These are phyloP conservation scores for Calophaca sinica DNA, from an alignment of 306 rosid genomes.

Conservation along the genomic window DNA sequence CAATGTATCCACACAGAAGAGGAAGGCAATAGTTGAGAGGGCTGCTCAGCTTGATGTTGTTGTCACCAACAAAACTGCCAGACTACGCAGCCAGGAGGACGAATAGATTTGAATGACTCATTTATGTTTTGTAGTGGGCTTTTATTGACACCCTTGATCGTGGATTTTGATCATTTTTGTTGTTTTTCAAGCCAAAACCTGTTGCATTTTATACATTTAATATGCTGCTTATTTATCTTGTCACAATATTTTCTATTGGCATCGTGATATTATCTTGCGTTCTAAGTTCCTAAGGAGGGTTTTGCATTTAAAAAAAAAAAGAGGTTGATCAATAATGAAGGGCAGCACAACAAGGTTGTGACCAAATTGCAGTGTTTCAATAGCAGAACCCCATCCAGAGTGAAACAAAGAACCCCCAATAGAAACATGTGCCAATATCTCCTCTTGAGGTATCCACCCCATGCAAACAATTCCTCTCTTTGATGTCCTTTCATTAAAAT, in stretches of 20 bases:
- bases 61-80: constrained; percentile 85
- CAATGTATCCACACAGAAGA: constrained; percentile 77
- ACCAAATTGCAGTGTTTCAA: constrained; percentile 57
- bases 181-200: neutral
- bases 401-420: constrained; percentile 61
- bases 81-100: constrained; percentile 89
- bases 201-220: constrained; percentile 29
- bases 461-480: constrained; percentile 42
- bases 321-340: constrained; percentile 48
- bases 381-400: constrained; percentile 56
- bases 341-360: constrained; percentile 54
- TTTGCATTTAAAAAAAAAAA: no score
- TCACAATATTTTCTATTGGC: neutral
- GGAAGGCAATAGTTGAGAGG: constrained; percentile 82
- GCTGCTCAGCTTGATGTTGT: constrained; percentile 89
- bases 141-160: neutral
- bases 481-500: constrained; percentile 43
- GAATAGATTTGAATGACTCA: constrained; percentile 56
- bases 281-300: no score
- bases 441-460: constrained; percentile 56
- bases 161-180: constrained; percentile 30
- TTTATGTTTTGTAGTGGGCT: constrained; percentile 44
- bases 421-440: constrained; percentile 52
- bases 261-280: neutral
- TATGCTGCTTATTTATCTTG: neutral